Percentiles rank a stretch among this genome's conserved stretches.
Evolutionary conservation across 495 filamentous ascomycete species (phyloP).

Genomic region (Podospora anserina): DNA sequence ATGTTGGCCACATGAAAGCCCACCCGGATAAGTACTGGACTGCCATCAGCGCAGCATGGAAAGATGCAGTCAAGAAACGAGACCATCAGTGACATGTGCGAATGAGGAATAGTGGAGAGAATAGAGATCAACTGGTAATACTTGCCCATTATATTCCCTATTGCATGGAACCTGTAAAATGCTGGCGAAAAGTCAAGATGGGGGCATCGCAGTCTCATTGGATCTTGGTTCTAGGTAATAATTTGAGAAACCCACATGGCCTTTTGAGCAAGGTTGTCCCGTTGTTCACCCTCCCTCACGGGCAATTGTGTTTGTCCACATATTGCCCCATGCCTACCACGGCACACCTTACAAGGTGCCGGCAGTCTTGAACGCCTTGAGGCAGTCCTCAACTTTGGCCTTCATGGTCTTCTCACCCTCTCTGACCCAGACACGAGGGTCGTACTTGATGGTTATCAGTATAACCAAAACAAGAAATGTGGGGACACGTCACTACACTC

Average conservation of each 20-base stretch:
- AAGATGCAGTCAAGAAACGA: conserved; percentile 14
- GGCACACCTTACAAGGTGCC: conserved; percentile 65
- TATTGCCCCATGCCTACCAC: neutral
- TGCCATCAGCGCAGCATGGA: conserved; percentile 46
- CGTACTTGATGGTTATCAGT: conserved; percentile 60
- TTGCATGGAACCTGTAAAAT: neutral
- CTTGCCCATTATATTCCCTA: neutral
- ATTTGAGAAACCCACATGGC: neutral
- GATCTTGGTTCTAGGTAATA: neutral
- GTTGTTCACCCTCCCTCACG: neutral
- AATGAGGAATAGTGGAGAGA: neutral
- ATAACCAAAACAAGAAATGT: neutral
- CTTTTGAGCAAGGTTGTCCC: neutral
- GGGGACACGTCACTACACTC: neutral
- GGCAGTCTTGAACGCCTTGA: conserved; percentile 89
- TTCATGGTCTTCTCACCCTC: conserved; percentile 84
- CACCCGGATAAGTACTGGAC: conserved; percentile 54
- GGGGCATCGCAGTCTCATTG: neutral
- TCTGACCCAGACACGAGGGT: conserved; percentile 38
- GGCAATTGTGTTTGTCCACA: neutral
- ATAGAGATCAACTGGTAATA: neutral
- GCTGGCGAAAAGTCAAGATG: neutral
- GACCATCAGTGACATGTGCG: neutral
- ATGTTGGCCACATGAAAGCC: conserved; percentile 55
- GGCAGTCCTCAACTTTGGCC: conserved; percentile 70